Base-by-base conservation (phyloP, 805 yeast genomes). In the Saccharomyces paradoxus region DNA sequence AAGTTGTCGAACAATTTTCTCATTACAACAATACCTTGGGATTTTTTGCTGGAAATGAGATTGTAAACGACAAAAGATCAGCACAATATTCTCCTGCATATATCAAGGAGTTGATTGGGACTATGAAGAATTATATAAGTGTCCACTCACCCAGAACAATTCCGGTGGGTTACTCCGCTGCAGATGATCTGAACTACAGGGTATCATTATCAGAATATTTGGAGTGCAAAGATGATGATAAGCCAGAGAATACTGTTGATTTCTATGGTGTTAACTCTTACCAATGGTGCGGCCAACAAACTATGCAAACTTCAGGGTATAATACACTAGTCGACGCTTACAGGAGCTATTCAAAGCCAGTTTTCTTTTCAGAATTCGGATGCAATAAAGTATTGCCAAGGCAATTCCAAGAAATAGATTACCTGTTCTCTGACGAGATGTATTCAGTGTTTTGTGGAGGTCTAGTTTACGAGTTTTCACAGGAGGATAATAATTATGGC, bases 101-200 rank as follows among this genome's bases (percentile, higher is more conserved):
- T 65, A 75, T 92, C 47, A 89, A 89, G 63, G 90, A 88, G 0
- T 77, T 91, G 29, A 75, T 89, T 4, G 76, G 92, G 50, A 97
- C 92, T 70, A 79, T 92, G 74, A 91, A 91, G 68, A 72, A 72
- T 29, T 92, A 86, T 66, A 83, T 89, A 57, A 66, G 72, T 8
- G 62, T 67, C 28, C 81, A 88, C 62, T 70, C 82, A 3, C 78
- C 82, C 1, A 77, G 99, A 53, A 63, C 64, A 13, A 80, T 92
- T 17, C 98, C 98, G 0, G 88, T 92, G 41, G 98, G 98, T 0
- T 92, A 92, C 68, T 89, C 97, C 0, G 97, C 98, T 0, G 98
- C 97, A 0, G 98, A 92, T 71, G 97, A 91, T 64, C 76, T 91
- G 56, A 71, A 77, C 51, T 91, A 81, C 70, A 77, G 98, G 63